Base-by-base conservation (phyloP, 805 yeast genomes). In the Hermanozyma aechmeae region DNA sequence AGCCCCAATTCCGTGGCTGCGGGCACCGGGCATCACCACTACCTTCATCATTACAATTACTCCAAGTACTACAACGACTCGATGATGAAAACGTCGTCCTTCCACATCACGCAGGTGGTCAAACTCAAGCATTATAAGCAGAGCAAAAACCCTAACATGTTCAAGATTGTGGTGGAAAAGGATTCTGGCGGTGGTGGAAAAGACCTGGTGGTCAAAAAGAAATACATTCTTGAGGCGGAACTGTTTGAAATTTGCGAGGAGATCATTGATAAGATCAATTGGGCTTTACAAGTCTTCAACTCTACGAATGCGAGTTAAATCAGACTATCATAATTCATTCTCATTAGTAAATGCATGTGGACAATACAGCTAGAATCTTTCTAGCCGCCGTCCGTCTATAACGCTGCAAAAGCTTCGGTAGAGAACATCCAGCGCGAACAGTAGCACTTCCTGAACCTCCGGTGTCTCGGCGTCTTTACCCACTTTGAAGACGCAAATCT, bases 141-240 rank as follows among this genome's bases (percentile, higher is more conserved):
- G 26, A 42, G 54, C 25, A 80, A 84, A 42, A 73, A 78, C 13
- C 85, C 89, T 0, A 68, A 71, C 11, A 80, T 83, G 42, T 84
- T 89, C 58, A 87, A 87, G 50, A 73, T 89, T 6, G 77, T 83
- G 11, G 77, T 86, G 5, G 40, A 47, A 25, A 61, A 59, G 31
- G 55, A 47, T 10, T 47, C 38, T 6, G 60, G 53, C 24, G 30
- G 34, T 13, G 42, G 45, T 1, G 40, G 46, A 2, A 66, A 68
- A 51, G 82, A 81, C 43, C 59, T 74, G 0, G 68, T 68, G 2
- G 79, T 81, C 3, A 71, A 79, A 18, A 86, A 87, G 51, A 73
- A 92, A 43, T 87, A 89, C 50, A 93, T 85, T 43, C 67, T 89
- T 33, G 96, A 87, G 44, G 92, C 95, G 0, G 61, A 63, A 5